Base-by-base conservation (phyloP, 768 basidiomycete genomes). In the Mycena galericulata region DNA sequence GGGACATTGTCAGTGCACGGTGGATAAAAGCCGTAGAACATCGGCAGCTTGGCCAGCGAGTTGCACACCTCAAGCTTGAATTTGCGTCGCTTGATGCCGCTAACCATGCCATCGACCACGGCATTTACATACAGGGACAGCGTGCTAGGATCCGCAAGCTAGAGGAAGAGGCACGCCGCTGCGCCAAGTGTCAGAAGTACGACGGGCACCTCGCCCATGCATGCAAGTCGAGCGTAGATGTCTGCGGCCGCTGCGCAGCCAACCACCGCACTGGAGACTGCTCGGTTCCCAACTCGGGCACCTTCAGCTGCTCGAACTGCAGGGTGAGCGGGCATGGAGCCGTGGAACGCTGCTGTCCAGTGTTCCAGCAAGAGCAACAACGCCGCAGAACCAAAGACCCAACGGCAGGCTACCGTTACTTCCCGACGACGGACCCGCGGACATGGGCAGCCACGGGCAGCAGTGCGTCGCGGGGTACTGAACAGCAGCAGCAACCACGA, bases 81-180 rank as follows among this genome's bases (percentile, higher is more conserved):
- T 43, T 73, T n/a, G 36, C 36, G 3, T 56, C 64, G 2, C 40
- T 56, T 0, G 56, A 73, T 9, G 59, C 46, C 9, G 73, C 70
- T 2, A 76, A 75, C 65, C 62, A 59, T 8, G 32, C 41, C 5
- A 67, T 72, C 4, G 57, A 50, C 14, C 41, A 51, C 11, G 69
- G 75, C 1, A 18, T 73, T 1, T 32, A 34, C 6, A 59, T 74
- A 6, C 55, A 45, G 38, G 45, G 67, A 3, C 59, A 45, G 32
- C 27, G 26, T 9, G 4, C 22, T 2, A 24, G 27, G 20, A 49
- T 53, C 4, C 38, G 50, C 3, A 51, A 51, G 36, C 30, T 49
- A 4, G 60, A 50, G 0, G 38, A 50, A 1, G 60, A 62, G 29
- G 12, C 38, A 27, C 27, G 22, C 2, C 20, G 61, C 0, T 62